A percentile compares a stretch with the other conserved stretches of the same genome.
phyloP scores from a whole-genome alignment of 2,329 filamentous ascomycete species.

The Talaromyces verruculosus region DNA sequence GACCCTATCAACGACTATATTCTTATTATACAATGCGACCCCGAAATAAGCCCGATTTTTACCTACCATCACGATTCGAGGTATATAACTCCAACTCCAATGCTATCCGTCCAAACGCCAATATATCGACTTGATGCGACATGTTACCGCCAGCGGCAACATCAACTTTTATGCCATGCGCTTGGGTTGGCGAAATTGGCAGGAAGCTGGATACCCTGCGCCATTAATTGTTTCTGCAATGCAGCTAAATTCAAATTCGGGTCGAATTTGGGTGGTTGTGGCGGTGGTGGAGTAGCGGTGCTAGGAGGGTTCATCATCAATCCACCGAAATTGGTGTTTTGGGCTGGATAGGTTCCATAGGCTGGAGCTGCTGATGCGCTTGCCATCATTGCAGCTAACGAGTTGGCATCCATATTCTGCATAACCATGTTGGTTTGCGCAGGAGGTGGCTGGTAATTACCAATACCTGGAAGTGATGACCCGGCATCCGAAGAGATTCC shows the following conservation, averaged over 20 bases:
- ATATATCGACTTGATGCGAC: not conserved
- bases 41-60: not conserved
- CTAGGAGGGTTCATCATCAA: constrained; percentile 46
- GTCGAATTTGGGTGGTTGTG: constrained; percentile 31
- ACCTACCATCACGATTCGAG: constrained; percentile 6
- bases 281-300: constrained; percentile 48
- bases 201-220: constrained; percentile 38
- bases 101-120: constrained; percentile 14
- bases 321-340: constrained; percentile 38
- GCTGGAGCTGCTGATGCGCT: constrained; percentile 45
- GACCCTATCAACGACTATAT: not conserved
- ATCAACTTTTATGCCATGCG: constrained; percentile 38
- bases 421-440: constrained; percentile 36
- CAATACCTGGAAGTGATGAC: constrained; percentile 48
- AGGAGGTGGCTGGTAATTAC: constrained; percentile 43
- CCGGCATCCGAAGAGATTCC: constrained; percentile 47
- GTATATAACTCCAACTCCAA: constrained; percentile 14
- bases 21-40: not conserved
- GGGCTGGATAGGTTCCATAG: constrained; percentile 27
- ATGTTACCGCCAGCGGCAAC: constrained; percentile 28
- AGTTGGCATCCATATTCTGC: constrained; percentile 51
- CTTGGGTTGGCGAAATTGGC: constrained; percentile 40
- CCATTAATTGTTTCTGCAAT: constrained; percentile 41
- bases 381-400: constrained; percentile 44
- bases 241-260: constrained; percentile 40